Base-by-base conservation (phyloP, 2,329 filamentous ascomycete species). In the Didymella pinodella region DNA sequence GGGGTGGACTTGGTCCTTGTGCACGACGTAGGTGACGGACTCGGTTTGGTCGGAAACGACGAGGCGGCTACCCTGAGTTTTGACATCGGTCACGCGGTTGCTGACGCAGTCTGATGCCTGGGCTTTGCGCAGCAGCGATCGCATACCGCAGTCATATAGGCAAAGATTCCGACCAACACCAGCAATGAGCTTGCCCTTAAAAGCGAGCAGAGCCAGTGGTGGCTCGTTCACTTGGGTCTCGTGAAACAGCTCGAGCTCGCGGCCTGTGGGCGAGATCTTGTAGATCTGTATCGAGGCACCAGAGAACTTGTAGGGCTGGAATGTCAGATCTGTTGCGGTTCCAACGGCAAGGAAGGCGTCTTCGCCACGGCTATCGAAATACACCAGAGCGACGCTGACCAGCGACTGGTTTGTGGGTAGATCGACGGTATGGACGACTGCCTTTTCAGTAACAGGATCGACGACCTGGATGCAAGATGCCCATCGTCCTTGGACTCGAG, bases 391-490 rank as follows among this genome's bases (percentile, higher is more conserved):
- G 62, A 93, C 86, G 73, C 92, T 97, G 57, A 97, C 89, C 25
- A 94, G 93, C 18, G 93, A 92, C 77, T 98, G 93, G 67, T 99
- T 98, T 40, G 95, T 89, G 48, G 90, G 89, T 0, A 99, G 79
- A 59, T 98, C 90, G 41, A 98, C 82, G 0, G 88, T 93, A 64
- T 91, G 88, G 4, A 95, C 77, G 1, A 96, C 89, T 3, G 81
- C 78, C 69, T 95, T 93, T 25, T 75, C 75, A 16, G 82, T 85
- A 2, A 94, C 75, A 0, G 95, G 93, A 71, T 99, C 95, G 18
- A 99, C 85, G 20, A 97, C 86, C 70, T 92, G 93, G 65, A 99
- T 93, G 77, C 93, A 98, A 10, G 94, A 98, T 40, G 95, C 92
- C 95, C 95, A 99, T 65, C 94, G 90, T 20, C 91, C 90, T 59